Conservation (phyloP, 1,284 basidiomycete genomes). For the Ceratobasidium sp. region DNA sequence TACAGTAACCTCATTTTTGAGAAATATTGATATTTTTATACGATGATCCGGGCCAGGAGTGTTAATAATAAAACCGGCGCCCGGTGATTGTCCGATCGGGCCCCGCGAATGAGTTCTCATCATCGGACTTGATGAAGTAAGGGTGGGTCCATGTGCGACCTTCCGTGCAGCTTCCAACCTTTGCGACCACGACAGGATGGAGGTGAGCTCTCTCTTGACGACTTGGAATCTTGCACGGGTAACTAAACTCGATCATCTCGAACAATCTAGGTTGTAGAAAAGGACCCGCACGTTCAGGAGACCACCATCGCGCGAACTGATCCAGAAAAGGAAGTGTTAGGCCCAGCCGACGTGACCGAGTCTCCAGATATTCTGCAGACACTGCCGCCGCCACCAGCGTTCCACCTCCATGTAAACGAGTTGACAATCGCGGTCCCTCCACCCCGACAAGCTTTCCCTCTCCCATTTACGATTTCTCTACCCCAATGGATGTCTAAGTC, state of each 20-base stretch:
- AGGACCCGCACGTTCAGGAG: not conserved
- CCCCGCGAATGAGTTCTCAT: slow-evolving; percentile 6
- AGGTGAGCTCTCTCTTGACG: not conserved
- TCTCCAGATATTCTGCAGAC: slow-evolving; percentile 45
- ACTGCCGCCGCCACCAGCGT: slow-evolving; percentile 59
- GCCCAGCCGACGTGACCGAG: not conserved
- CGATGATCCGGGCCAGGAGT: not conserved
- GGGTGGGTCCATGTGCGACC: not conserved
- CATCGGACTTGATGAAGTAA: not conserved
- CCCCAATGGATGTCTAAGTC: slow-evolving; percentile 31
- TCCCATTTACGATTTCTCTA: slow-evolving; percentile 32
- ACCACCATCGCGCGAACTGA: not conserved
- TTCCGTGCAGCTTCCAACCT: not conserved
- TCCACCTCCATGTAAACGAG: slow-evolving; percentile 56
- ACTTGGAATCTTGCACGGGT: too few relatives aligned
- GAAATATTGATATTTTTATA: not conserved
- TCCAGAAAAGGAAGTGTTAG: not conserved
- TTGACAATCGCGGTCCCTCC: slow-evolving; percentile 59
- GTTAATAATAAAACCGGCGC: not conserved
- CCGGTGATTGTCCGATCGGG: slow-evolving; percentile 14
- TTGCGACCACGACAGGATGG: slow-evolving; percentile 18
- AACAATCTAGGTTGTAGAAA: not conserved
- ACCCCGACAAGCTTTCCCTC: slow-evolving; percentile 39
- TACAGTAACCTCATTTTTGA: too few relatives aligned
- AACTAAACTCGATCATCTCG: too few relatives aligned